Base-by-base conservation (phyloP, 202 grass and related monocot genomes). In the Elaeis oleifera region DNA sequence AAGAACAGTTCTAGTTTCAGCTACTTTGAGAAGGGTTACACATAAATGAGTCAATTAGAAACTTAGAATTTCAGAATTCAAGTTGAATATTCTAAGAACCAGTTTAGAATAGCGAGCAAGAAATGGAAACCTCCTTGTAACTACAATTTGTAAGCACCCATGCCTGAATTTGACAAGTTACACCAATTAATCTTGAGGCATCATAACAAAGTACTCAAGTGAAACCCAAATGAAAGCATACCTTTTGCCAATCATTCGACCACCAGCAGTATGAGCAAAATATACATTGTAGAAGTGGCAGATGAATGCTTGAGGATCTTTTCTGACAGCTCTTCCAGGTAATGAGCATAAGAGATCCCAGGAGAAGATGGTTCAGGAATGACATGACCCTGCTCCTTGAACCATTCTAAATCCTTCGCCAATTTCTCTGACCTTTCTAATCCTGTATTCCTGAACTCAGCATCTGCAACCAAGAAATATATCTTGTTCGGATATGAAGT, bases 181-280 rank as follows among this genome's bases (percentile, higher is more conserved):
- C 36, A 44, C 9, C 7, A 1, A 44, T 44, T 44, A 44, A 44
- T 44, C 36, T 44, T 44, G 11, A 44, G 11, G 36, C 36, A 44
- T 44, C 2, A 44, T 44, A 44, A 44, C 36, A 44, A 44, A 44
- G 36, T 2, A 44, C 36, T 44, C 11, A 44, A 44, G 36, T 14
- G 11, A 44, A 44, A 44, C 8, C 9, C 36, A 13, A 23, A 59
- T 15, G 75, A 36, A 57, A 50, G 5, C 0, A 16, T 58, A 88
- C 90, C 86, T 85, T 90, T 77, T 90, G 15, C 90, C 90, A n/a
- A 96, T 96, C 71, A 96, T 90, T 74, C 84, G 78, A 11, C 87
- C 90, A 49, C 90, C 90, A 61, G 90, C 87, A 25, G 75, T 78
- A 59, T 96, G 90, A 63, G 90, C 90, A 70, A 96, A 96, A 78